phyloP scores from a whole-genome alignment of 1,139 yeast genomes.

The Debaryomyces sp. region DNA sequence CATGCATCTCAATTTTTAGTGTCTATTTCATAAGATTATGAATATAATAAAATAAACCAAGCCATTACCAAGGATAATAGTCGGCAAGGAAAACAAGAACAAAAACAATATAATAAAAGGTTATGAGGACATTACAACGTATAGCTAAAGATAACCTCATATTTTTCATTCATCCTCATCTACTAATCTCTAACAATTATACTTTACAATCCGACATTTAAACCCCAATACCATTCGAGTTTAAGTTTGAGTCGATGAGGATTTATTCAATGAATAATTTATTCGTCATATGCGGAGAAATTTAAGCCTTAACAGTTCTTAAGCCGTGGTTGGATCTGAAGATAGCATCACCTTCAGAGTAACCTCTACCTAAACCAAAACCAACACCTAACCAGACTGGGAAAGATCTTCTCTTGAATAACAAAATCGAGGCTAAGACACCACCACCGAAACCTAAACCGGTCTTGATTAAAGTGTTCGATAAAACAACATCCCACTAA shows the following conservation, averaged over 20 bases:
- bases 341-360: conserved; percentile 96
- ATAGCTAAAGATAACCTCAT: background rate
- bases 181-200: conserved; percentile 5
- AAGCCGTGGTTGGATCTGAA: conserved; percentile 81
- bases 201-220: conserved; percentile 1
- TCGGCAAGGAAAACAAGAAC: conserved; percentile 1
- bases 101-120: background rate
- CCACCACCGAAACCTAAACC: conserved; percentile 99
- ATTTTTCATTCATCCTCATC: conserved; percentile 2
- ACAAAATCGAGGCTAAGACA: conserved; percentile 86
- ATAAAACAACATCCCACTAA: conserved; percentile 93
- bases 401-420: conserved; percentile 92
- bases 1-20: conserved; percentile 4
- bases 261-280: conserved; percentile 2
- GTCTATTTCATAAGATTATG: conserved; percentile 6
- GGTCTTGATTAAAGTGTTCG: conserved; percentile 92
- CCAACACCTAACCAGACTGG: conserved; percentile 98
- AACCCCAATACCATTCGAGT: background rate
- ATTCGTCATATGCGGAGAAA: background rate
- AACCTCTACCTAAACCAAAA: conserved; percentile 96
- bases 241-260: background rate
- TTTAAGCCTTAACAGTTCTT: conserved; percentile 67
- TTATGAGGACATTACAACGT: background rate
- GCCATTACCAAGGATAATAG: background rate
- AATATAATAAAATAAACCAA: conserved; percentile 2